A percentile compares a stretch with the other conserved stretches of the same genome.
phyloP scores from a whole-genome alignment of 305 asterid species.

The Fraxinus floribunda region DNA sequence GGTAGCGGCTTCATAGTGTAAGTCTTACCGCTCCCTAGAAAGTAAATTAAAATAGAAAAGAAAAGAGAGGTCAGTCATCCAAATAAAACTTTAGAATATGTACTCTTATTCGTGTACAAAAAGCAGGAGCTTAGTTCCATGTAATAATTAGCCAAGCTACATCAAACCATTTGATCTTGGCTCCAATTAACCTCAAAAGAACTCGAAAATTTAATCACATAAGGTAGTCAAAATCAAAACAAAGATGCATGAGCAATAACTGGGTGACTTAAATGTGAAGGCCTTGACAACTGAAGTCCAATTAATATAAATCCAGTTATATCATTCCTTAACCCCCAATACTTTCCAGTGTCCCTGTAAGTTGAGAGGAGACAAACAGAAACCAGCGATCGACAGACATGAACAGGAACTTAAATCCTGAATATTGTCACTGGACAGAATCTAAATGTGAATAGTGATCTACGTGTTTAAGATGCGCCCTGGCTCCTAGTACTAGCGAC shows the following conservation, averaged over 20 bases:
- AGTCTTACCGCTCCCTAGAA: conserved; percentile 96
- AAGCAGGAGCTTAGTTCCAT: conserved; percentile 18
- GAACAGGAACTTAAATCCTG: background rate
- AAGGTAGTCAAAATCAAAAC: conserved; percentile 1
- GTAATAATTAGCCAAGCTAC: conserved; percentile 16
- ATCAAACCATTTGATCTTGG: conserved; percentile 15
- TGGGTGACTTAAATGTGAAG: background rate
- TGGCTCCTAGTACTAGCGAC: background rate
- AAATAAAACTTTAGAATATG: background rate
- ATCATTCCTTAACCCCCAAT: background rate
- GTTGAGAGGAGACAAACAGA: background rate
- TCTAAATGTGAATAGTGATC: background rate
- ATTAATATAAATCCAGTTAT: background rate
- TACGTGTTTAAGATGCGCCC: background rate
- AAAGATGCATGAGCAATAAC: background rate
- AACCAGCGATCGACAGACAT: background rate
- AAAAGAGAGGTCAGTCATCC: conserved; percentile 4
- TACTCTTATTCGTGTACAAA: background rate
- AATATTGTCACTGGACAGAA: background rate
- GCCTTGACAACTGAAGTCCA: background rate
- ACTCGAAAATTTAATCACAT: background rate
- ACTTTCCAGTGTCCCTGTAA: background rate
- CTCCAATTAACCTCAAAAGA: background rate
- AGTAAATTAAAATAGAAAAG: conserved; percentile 15
- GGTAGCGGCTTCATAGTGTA: conserved; percentile 99